Evolutionary conservation across 768 basidiomycete species (phyloP).

Genomic region (Trametes maxima): DNA sequence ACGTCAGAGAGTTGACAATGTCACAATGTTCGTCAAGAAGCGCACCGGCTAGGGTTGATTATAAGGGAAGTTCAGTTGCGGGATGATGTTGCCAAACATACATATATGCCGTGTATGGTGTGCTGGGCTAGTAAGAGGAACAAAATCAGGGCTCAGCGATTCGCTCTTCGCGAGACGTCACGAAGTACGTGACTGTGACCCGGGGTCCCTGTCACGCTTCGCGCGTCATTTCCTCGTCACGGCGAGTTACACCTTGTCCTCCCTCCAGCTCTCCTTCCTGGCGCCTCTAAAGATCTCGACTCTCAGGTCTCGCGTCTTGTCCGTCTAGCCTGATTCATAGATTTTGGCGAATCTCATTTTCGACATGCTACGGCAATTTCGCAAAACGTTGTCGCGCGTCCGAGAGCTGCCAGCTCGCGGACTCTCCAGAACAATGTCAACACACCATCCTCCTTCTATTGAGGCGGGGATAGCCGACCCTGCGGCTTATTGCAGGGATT

Average conservation of each 20-base stretch:
- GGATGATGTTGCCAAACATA: too few relatives aligned
- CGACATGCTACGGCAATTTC: conserved; percentile 1
- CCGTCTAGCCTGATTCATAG: too few relatives aligned
- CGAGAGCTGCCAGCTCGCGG: background rate
- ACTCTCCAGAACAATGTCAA: conserved; percentile 8
- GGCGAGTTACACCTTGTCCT: background rate
- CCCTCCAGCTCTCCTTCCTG: background rate
- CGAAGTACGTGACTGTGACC: background rate
- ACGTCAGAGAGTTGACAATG: too few relatives aligned
- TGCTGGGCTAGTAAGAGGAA: too few relatives aligned
- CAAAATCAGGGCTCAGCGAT: too few relatives aligned
- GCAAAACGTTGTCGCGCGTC: background rate
- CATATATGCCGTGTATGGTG: too few relatives aligned
- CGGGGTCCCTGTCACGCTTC: background rate
- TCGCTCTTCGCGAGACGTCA: background rate
- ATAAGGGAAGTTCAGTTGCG: too few relatives aligned
- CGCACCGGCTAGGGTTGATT: too few relatives aligned
- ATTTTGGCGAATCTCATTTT: background rate
- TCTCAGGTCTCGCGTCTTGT: background rate
- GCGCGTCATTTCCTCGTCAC: background rate
- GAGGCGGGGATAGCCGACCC: conserved; percentile 33
- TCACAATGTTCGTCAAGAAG: too few relatives aligned
- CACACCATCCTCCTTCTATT: background rate
- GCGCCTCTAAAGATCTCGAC: background rate
- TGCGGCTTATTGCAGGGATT: conserved; percentile 63